Base-by-base conservation (phyloP, 805 yeast species). In the Brettanomyces custersianus region DNA sequence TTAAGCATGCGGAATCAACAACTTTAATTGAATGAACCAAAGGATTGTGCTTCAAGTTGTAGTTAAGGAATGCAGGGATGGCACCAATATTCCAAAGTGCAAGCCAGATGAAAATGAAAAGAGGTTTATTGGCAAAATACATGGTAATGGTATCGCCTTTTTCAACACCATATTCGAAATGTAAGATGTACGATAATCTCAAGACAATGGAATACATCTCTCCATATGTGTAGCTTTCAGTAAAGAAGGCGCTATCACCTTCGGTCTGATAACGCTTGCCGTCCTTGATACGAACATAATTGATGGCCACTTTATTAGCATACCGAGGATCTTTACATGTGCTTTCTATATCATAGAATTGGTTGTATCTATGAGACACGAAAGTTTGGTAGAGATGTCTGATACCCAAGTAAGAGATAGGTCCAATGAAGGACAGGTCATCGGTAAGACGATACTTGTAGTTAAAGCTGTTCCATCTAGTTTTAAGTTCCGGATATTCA, bases 81-180 rank as follows among this genome's bases (percentile, higher is more conserved):
- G 95, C 95, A 29, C 96, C 96, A 36, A 88, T 66, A 49, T 85
- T 83, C 96, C 96, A 88, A 33, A 82, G 59, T 0, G 95, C 82
- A 37, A 83, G 67, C 94, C 95, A 84, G 28, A 82, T 53, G 36
- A 87, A 68, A 12, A 88, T 59, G 48, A 83, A 84, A 42, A 86
- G 62, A 2, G 95, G 95, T 52, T 81, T 85, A 58, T 88, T 88
- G 50, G 83, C 80, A 51, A 75, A 80, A 49, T 79, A 80, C 30
- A 90, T 49, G 0, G 83, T 94, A 31, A 90, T 74, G 8, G 77
- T 69, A 44, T 84, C 84, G 29, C 78, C 77, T 11, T 74, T 59
- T 15, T 74, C 60, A 25, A 88, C 72, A 2, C 80, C 80, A 48
- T 76, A 78, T 39, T 79, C 75, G 42, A 69, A 56, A 32, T 63